Percentiles rank a stretch among this genome's conserved stretches.
These are phyloP conservation scores for Cinnamomum micranthum DNA, from an alignment of 164 flowering plant species.

Conservation along the genomic window DNA sequence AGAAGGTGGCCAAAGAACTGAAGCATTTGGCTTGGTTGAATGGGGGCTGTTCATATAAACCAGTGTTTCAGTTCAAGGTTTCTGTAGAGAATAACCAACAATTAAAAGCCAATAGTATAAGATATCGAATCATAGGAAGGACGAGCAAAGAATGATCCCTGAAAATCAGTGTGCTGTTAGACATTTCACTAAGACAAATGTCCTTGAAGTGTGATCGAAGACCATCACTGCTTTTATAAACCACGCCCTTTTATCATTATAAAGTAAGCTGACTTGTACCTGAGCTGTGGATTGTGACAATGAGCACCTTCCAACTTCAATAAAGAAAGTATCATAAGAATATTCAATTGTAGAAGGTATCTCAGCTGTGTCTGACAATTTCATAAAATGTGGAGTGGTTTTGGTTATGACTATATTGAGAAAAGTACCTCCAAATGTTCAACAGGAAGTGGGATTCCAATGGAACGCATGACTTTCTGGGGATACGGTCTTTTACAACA, in stretches of 20 bases:
- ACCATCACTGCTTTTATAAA: neutral
- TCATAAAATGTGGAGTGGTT: neutral
- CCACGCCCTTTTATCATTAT: too few species aligned
- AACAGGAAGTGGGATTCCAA: constrained; percentile 83
- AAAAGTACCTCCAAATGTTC: constrained; percentile 78
- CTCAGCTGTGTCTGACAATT: neutral
- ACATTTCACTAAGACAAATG: too few species aligned
- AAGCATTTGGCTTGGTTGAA: too few species aligned
- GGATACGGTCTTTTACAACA: constrained; percentile 88
- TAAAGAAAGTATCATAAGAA: neutral
- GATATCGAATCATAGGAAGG: too few species aligned
- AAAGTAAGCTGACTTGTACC: neutral
- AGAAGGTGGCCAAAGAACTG: too few species aligned
- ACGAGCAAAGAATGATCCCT: too few species aligned
- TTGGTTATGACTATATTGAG: neutral
- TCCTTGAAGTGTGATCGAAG: neutral
- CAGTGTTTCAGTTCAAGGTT: too few species aligned
- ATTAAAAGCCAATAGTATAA: too few species aligned
- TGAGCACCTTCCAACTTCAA: too few species aligned
- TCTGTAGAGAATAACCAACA: too few species aligned
- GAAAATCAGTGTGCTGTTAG: too few species aligned
- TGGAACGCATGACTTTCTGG: constrained; percentile 64
- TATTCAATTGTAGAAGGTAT: neutral
- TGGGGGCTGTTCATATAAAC: too few species aligned
- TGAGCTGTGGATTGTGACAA: neutral